Evolutionary conservation across 805 yeast genomes (phyloP).

Genomic region (Danielia reshetovae): DNA sequence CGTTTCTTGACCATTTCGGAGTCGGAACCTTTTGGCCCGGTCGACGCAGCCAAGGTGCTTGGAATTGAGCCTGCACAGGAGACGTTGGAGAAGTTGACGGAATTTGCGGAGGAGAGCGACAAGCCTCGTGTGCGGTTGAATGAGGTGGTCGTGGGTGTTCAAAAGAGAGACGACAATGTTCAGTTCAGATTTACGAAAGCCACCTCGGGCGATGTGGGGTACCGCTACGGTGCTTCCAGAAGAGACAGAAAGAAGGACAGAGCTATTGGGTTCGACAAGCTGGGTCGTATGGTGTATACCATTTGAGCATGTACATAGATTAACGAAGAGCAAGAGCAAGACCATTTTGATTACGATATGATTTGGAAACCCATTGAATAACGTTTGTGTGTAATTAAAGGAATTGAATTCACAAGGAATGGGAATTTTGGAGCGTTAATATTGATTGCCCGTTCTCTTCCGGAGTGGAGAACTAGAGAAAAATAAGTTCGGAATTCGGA

Average conservation of each 20-base stretch:
- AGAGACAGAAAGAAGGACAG: constrained; percentile 89
- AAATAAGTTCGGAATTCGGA: too few relatives aligned
- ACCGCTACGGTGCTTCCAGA: constrained; percentile 84
- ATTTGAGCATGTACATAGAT: constrained; percentile 9
- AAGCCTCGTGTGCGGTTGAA: constrained; percentile 22
- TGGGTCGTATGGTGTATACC: constrained; percentile 53
- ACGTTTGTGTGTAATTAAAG: too few relatives aligned
- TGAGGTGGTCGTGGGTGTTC: constrained; percentile 48
- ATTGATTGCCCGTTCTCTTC: too few relatives aligned
- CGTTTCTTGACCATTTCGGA: constrained; percentile 88
- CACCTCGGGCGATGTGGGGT: constrained; percentile 81
- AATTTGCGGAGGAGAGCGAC: constrained; percentile 50
- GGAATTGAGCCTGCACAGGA: constrained; percentile 84
- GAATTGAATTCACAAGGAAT: too few relatives aligned
- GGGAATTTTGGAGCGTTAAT: too few relatives aligned
- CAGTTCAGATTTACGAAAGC: constrained; percentile 73
- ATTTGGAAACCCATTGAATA: too few relatives aligned
- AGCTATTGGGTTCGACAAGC: constrained; percentile 62
- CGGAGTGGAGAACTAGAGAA: too few relatives aligned
- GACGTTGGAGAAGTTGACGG: constrained; percentile 66
- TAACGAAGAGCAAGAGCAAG: too few relatives aligned
- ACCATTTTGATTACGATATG: too few relatives aligned
- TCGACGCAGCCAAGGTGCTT: constrained; percentile 85
- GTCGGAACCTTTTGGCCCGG: constrained; percentile 91
- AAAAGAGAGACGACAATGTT: constrained; percentile 64